Evolutionary conservation across 129 eudicot species (phyloP).

Genomic region (Flaveria linearis): DNA sequence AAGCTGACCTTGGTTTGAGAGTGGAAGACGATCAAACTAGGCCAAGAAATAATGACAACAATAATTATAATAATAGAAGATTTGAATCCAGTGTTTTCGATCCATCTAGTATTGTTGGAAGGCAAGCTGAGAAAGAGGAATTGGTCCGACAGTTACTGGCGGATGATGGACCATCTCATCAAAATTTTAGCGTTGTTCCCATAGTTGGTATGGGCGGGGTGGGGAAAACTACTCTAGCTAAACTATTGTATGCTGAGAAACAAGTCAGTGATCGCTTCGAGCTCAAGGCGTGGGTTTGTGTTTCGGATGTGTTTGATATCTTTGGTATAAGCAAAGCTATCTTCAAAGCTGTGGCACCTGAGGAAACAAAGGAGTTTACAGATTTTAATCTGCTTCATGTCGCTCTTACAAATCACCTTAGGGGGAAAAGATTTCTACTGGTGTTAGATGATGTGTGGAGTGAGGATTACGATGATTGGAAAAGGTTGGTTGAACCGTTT

Average conservation of each 20-base stretch:
- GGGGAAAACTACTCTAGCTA: too few species aligned
- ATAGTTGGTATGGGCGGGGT: too few species aligned
- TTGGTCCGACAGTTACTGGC: neutral
- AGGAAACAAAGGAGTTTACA: too few species aligned
- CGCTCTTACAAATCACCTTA: neutral
- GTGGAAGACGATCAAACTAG: neutral
- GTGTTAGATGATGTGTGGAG: constrained; percentile 11
- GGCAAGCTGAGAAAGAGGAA: neutral
- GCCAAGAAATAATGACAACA: neutral
- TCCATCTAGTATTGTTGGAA: neutral
- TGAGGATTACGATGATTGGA: constrained; percentile 1
- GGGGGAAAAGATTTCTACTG: neutral
- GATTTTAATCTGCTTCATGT: too few species aligned
- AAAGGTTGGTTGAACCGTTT: neutral
- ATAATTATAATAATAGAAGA: neutral
- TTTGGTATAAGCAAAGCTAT: too few species aligned
- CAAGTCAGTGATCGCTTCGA: too few species aligned
- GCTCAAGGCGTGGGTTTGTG: too few species aligned
- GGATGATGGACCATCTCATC: neutral
- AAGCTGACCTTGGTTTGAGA: too few species aligned
- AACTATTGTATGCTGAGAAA: too few species aligned
- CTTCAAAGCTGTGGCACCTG: too few species aligned
- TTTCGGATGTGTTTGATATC: too few species aligned
- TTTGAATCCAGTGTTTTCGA: neutral
- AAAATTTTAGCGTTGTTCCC: too few species aligned